phyloP scores from a whole-genome alignment of 495 filamentous ascomycete genomes.

The Neurospora sp. region DNA sequence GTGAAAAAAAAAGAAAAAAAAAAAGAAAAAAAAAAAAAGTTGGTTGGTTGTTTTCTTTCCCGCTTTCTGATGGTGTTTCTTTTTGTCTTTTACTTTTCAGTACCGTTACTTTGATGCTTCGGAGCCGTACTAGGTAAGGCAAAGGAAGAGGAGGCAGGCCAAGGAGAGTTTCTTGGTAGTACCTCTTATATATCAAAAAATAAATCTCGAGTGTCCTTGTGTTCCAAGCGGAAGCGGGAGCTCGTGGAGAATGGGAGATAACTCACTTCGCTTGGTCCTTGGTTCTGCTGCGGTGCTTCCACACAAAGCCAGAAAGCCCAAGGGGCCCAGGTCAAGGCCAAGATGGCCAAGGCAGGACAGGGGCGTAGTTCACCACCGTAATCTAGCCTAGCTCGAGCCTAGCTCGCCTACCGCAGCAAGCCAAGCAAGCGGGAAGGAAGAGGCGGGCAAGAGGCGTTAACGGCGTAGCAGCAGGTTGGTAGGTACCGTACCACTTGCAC shows the following conservation, averaged over 20 bases:
- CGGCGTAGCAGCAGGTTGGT: neutral
- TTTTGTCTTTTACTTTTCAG: neutral
- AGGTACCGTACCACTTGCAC: neutral
- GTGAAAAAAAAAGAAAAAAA: neutral
- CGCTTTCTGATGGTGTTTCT: neutral
- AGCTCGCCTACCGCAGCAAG: neutral
- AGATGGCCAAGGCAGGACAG: neutral
- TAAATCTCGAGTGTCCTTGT: neutral
- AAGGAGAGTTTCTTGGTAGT: neutral
- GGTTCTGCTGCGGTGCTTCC: neutral
- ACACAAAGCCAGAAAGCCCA: neutral
- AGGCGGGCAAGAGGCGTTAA: neutral
- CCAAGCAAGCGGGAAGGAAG: neutral
- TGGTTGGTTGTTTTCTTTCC: neutral
- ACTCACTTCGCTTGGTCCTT: neutral
- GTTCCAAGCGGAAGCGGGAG: neutral
- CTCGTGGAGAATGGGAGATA: neutral
- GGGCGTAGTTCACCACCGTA: neutral
- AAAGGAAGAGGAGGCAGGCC: neutral
- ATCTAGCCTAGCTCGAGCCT: neutral
- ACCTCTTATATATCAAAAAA: neutral
- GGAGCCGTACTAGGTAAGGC: neutral
- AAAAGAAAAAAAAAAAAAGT: neutral
- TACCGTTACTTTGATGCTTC: neutral
- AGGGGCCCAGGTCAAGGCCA: neutral